Percentiles rank a stretch among this genome's conserved stretches.
Conservation (phyloP, 148 eudicot genomes). For the Vaccinium corymbosum region DNA sequence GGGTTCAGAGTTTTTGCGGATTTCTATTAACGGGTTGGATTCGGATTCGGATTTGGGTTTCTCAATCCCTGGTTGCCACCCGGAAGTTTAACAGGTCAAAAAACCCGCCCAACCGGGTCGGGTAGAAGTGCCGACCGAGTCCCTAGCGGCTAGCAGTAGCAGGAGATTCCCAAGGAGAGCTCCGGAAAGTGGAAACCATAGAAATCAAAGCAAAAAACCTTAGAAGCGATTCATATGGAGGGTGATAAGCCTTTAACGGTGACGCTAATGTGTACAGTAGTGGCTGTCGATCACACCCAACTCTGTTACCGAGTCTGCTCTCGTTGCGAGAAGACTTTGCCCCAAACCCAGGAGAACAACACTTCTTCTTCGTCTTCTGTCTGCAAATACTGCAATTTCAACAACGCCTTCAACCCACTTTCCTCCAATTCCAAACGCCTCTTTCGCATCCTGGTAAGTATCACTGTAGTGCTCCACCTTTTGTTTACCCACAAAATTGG, state of each 20-base stretch:
- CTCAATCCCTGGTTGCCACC: too few relatives aligned
- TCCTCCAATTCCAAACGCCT: slow-evolving; percentile 58
- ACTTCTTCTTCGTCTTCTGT: slow-evolving; percentile 6
- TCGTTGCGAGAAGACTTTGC: slow-evolving; percentile 58
- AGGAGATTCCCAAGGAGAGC: not conserved
- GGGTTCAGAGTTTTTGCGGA: too few relatives aligned
- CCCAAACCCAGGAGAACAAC: slow-evolving; percentile 16
- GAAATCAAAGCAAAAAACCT: not conserved
- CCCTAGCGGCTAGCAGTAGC: not conserved
- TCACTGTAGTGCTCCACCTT: not conserved
- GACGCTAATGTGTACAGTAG: slow-evolving; percentile 37
- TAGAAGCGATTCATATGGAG: slow-evolving; percentile 18
- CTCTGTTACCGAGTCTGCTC: slow-evolving; percentile 45
- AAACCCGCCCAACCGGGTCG: too few relatives aligned
- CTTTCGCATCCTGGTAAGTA: slow-evolving; percentile 65
- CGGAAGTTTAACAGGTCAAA: too few relatives aligned
- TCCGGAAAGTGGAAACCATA: not conserved
- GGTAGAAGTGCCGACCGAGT: too few relatives aligned
- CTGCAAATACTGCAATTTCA: slow-evolving; percentile 51
- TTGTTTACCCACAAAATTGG: not conserved
- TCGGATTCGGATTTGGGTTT: too few relatives aligned
- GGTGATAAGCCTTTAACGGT: slow-evolving; percentile 21
- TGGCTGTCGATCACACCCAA: slow-evolving; percentile 42
- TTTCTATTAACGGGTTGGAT: too few relatives aligned
- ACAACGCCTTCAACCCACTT: slow-evolving; percentile 29